These are phyloP conservation scores for Verticillium tricorpus DNA, from an alignment of 2,329 filamentous ascomycete species.

Conservation along the genomic window DNA sequence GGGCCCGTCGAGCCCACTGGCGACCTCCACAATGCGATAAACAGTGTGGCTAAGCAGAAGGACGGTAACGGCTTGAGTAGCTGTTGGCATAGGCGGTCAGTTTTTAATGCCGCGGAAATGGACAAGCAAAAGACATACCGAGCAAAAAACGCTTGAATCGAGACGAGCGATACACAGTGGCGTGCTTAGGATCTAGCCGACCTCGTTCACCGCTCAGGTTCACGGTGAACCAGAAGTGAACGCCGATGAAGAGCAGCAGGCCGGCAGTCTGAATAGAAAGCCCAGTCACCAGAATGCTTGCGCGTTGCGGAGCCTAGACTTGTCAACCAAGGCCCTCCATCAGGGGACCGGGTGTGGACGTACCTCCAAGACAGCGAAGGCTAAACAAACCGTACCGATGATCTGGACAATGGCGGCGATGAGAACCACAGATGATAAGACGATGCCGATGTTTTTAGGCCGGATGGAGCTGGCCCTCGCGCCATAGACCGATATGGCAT, in stretches of 20 bases:
- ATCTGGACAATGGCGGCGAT: slow-evolving; percentile 29
- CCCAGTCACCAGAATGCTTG: slow-evolving; percentile 37
- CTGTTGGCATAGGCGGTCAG: slow-evolving; percentile 17
- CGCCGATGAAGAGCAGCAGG: slow-evolving; percentile 32
- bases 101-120: neutral
- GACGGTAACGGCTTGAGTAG: slow-evolving; percentile 27
- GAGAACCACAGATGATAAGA: slow-evolving; percentile 27
- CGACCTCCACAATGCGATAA: slow-evolving; percentile 35
- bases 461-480: slow-evolving; percentile 30
- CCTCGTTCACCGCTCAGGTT: slow-evolving; percentile 31
- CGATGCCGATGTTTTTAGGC: slow-evolving; percentile 27
- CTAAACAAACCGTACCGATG: slow-evolving; percentile 34
- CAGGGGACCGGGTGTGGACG: neutral
- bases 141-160: slow-evolving; percentile 39
- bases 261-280: slow-evolving; percentile 38
- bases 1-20: slow-evolving; percentile 25
- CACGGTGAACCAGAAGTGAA: slow-evolving; percentile 35
- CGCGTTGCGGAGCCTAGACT: slow-evolving; percentile 25
- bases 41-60: slow-evolving; percentile 36
- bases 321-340: neutral
- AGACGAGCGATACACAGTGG: slow-evolving; percentile 33
- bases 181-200: slow-evolving; percentile 32
- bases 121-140: slow-evolving; percentile 26
- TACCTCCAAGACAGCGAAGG: slow-evolving; percentile 21
- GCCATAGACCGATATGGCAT: slow-evolving; percentile 42